These are phyloP conservation scores for Agapanthus africanus DNA, from an alignment of 106 monocot genomes.

Conservation along the genomic window DNA sequence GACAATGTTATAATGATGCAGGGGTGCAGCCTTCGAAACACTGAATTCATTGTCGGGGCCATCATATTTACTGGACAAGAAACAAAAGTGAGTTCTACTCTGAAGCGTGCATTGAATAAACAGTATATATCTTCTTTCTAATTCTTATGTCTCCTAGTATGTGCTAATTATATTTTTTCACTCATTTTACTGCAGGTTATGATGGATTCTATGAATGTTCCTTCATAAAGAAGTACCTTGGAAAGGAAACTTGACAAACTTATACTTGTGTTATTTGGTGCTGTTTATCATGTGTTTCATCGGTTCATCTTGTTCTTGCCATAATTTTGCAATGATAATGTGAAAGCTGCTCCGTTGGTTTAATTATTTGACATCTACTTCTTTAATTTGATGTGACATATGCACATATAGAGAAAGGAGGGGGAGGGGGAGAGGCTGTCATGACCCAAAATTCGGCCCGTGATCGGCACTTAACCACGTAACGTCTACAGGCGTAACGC, in stretches of 20 bases:
- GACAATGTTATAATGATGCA: constrained; percentile 23
- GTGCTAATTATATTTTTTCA: neutral
- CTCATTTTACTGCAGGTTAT: constrained; percentile 62
- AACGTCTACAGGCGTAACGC: too few species aligned
- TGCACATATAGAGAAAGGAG: too few species aligned
- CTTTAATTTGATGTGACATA: neutral
- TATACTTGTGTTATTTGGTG: constrained; percentile 80
- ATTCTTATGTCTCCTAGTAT: neutral
- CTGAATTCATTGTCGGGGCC: constrained; percentile 85
- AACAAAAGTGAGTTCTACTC: constrained; percentile 65
- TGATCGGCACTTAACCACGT: too few species aligned
- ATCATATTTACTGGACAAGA: constrained; percentile 96
- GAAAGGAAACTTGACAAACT: constrained; percentile 98
- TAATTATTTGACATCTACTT: neutral
- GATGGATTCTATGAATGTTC: constrained; percentile 99
- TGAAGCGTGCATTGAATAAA: neutral
- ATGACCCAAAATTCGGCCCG: too few species aligned
- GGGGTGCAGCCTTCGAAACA: constrained; percentile 98
- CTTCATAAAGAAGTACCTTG: constrained; percentile 98
- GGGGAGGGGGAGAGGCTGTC: too few species aligned
- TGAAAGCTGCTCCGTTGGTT: neutral
- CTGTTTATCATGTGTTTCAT: constrained; percentile 90
- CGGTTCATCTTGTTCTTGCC: constrained; percentile 40
- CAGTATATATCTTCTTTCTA: neutral
- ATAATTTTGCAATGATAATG: constrained; percentile 2